Evolutionary conservation across 75 land plant species (phyloP).

Genomic region (Picea sitchensis): DNA sequence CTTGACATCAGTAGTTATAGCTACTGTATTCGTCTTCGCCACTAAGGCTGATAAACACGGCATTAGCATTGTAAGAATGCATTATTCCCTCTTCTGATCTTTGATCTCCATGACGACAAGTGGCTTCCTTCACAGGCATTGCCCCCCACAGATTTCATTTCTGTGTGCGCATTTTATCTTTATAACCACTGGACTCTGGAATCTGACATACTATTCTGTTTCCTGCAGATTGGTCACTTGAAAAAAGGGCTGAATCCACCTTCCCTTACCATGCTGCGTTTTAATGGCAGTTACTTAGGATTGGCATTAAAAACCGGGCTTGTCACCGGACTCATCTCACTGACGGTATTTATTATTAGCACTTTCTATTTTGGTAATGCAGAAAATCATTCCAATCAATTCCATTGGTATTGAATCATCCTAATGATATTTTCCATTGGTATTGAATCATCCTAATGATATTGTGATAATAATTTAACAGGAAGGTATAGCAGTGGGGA

Average conservation of each 20-base stretch:
- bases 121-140: neutral
- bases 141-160: no score
- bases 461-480: neutral
- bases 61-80: slow-evolving; percentile 40
- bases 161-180: neutral
- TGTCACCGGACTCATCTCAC: slow-evolving; percentile 21
- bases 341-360: slow-evolving; percentile 13
- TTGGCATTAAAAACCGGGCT: slow-evolving; percentile 4
- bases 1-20: slow-evolving; percentile 74
- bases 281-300: slow-evolving; percentile 7
- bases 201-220: no score
- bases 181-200: no score
- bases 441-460: no score
- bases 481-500: slow-evolving; percentile 48
- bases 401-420: no score
- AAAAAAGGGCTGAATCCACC: slow-evolving; percentile 40
- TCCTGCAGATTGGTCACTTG: slow-evolving; percentile 18
- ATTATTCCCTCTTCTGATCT: no score
- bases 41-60: slow-evolving; percentile 68
- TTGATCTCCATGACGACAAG: neutral
- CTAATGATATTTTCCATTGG: no score
- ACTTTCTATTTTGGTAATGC: no score
- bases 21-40: slow-evolving; percentile 69
- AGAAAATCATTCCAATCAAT: no score
- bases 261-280: slow-evolving; percentile 7